Evolutionary conservation across 164 flowering plant genomes (phyloP), one percentile per base, ranked within the genome.

Genomic region (Chloranthus sessilifolius): DNA sequence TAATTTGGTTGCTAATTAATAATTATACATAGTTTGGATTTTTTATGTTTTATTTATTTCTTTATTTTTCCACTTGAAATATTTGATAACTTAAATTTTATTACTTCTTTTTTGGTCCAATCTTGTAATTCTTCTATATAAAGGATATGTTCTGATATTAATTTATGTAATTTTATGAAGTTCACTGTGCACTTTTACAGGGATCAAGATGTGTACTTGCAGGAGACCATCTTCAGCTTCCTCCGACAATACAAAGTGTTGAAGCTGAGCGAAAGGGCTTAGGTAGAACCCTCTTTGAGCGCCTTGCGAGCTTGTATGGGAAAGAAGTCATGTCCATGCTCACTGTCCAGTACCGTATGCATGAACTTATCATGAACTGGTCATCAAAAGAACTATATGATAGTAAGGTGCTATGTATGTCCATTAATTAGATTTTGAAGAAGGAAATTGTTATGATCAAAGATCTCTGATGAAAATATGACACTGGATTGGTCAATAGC

Each of bases 171-270:
- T n/a, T n/a, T n/a, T n/a, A n/a, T n/a, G n/a, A 41, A 7, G 45
- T 17, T 41, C 7, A 41, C 22, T 3, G 14, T 37, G 21, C 5
- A 30, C 4, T 30, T 5, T 70, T 55, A 35, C 73, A 92, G 97
- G 99, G 97, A 58, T 71, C 95, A 47, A 82, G 97, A 69, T 94
- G 99, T 67, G 73, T 87, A 63, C 91, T 94, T 60, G 83, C 83
- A 14, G 99, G 99, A 24, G 99, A 94, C 63, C 99, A 94, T 78
- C 99, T 94, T 70, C 99, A 94, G 71, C 90, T 94, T 64, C 99
- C 99, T 22, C 99, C 99, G 57, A 94, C 97, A 43, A 80, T 94
- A 46, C 99, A 94, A 62, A 94, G 99, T 71, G 85, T 68, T 61
- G 96, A 86, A 70, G 99, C 99, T 53, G 97, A 86, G 76, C 89